Evolutionary conservation across 495 filamentous ascomycete species (phyloP).

Genomic region (Aspergillus homomorphus): DNA sequence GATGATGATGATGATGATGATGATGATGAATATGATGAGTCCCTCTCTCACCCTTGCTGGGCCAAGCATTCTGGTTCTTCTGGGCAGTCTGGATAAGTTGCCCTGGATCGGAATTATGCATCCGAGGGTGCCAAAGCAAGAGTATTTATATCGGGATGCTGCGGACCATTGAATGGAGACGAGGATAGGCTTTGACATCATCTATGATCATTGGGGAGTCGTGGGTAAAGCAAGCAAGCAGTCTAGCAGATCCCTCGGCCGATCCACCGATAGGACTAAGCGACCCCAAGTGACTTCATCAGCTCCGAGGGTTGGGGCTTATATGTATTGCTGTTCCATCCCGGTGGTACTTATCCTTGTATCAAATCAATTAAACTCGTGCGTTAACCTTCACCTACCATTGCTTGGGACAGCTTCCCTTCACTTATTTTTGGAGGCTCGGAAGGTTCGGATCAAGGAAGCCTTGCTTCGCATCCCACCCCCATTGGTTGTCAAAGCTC

Average conservation of each 20-base stretch:
- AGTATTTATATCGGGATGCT: not conserved
- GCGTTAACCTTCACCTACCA: not conserved
- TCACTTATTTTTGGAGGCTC: not conserved
- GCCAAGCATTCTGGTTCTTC: slow-evolving; percentile 26
- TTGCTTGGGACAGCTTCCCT: not conserved
- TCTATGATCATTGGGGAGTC: slow-evolving; percentile 3
- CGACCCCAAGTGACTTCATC: slow-evolving; percentile 14
- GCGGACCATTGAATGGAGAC: no score
- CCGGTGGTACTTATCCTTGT: not conserved
- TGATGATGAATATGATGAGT: no score
- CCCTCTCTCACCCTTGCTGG: slow-evolving; percentile 16
- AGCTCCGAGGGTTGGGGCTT: not conserved
- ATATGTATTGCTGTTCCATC: not conserved
- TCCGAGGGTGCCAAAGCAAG: not conserved
- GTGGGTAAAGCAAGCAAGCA: no score
- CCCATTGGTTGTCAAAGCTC: not conserved
- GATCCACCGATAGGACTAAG: not conserved
- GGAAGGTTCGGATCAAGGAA: slow-evolving; percentile 5
- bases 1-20: no score
- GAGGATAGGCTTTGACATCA: slow-evolving; percentile 13
- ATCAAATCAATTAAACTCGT: not conserved
- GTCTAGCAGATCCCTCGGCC: slow-evolving; percentile 2
- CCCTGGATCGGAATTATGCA: not conserved
- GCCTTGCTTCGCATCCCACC: slow-evolving; percentile 2
- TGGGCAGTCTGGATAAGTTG: not conserved